Evolutionary conservation across 768 basidiomycete species (phyloP), one percentile per base, ranked within the genome.

Genomic region (Tulasnella sp.): DNA sequence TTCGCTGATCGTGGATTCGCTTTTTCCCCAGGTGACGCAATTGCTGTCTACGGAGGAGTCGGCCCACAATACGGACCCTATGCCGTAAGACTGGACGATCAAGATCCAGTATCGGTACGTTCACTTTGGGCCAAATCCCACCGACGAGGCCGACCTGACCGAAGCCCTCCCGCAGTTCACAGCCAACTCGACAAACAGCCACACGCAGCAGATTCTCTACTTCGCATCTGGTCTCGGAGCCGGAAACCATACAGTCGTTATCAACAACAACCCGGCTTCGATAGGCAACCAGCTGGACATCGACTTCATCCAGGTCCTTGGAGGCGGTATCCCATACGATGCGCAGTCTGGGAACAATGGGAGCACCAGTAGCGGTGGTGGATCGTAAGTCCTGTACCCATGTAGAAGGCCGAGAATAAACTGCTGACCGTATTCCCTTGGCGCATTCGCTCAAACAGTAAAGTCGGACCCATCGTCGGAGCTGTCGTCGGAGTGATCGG

Each of bases 381-480:
- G 61, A 67, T 67, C 61, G 61, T 67, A 35, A 67, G 61, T 67
- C 29, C 6, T 29, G 23, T n/a, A 23, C 55, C 55, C 55, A 9
- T n/a, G 5, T 51, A 1, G 23, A 23, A 29, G 10, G 4, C 61
- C 20, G 20, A 51, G 48, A 23, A 3, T 20, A 51, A 51, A 9
- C 42, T n/a, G 42, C 42, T 44, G 42, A 44, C 42, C 15, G 42
- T 7, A 44, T 44, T 15, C 42, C 13, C 15, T 44, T 39, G 39
- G 39, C 5, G 39, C 9, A 2, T 44, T 44, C 15, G 7, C 2
- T 9, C 32, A 6, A 26, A 11, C 61, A 67, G 61, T 5, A 67
- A 67, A 67, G 61, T 67, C 13, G 61, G 61, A 32, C 61, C 61
- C 13, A 67, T 67, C 61, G 61, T 67, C 26, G 61, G 61, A 67